phyloP scores from a whole-genome alignment of 371 early-diverging fungal genomes.

The Circinella umbellata region DNA sequence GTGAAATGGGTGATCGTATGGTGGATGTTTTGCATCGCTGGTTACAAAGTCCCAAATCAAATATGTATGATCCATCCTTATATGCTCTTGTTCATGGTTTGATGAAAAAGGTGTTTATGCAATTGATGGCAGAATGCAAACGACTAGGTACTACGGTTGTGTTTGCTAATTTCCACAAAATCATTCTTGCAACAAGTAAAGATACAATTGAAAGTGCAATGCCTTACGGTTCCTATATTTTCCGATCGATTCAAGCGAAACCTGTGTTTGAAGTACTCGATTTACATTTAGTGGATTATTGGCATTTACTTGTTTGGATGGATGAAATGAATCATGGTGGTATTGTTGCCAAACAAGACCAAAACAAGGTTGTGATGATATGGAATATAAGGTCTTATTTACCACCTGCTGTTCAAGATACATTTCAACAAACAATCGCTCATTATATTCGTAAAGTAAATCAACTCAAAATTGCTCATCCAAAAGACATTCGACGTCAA shows the following conservation, averaged over 20 bases:
- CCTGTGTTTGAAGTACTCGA: constrained; percentile 78
- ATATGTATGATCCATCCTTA: constrained; percentile 87
- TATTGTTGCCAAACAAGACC: constrained; percentile 30
- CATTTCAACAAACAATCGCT: constrained; percentile 64
- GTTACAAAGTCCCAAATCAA: constrained; percentile 78
- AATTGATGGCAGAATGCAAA: constrained; percentile 80
- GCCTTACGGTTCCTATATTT: constrained; percentile 74
- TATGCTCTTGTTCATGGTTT: constrained; percentile 77
- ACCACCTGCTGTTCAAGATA: constrained; percentile 72
- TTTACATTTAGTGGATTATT: constrained; percentile 67
- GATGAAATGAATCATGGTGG: constrained; percentile 91
- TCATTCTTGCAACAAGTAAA: constrained; percentile 85
- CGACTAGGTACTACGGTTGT: constrained; percentile 79
- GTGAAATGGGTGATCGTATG: constrained; percentile 73
- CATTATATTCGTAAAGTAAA: constrained; percentile 62
- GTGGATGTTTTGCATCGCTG: constrained; percentile 87
- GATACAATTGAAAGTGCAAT: constrained; percentile 71
- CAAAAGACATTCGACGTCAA: constrained; percentile 22
- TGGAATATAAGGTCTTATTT: constrained; percentile 92
- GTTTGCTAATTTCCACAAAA: constrained; percentile 79
- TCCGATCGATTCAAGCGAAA: constrained; percentile 70
- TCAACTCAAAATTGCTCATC: constrained; percentile 32
- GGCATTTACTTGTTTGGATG: constrained; percentile 92
- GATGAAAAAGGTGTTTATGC: constrained; percentile 89
- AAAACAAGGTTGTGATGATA: constrained; percentile 63